phyloP scores from a whole-genome alignment of 108 stramenopile species.

The Cyclostephanos tholiformis region DNA sequence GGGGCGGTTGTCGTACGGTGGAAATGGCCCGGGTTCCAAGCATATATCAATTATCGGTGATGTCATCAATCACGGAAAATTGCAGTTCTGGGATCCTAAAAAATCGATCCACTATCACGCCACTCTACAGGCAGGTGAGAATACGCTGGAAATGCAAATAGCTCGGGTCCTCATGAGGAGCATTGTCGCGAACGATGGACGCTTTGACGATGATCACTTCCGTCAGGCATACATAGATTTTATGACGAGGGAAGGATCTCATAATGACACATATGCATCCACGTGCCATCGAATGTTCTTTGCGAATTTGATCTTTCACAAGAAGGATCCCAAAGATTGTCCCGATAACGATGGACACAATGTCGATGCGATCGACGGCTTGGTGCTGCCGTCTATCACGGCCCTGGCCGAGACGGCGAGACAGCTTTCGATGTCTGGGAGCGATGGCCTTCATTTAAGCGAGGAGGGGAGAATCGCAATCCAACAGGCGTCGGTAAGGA shows the following conservation, averaged over 20 bases:
- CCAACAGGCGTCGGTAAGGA: conserved; percentile 45
- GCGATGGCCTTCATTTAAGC: conserved; percentile 3
- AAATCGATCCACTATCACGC: conserved; percentile 85
- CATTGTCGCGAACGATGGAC: conserved; percentile 52
- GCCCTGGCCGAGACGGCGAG: conserved; percentile 52
- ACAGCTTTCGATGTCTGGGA: conserved; percentile 24
- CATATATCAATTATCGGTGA: conserved; percentile 73
- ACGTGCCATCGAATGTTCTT: conserved; percentile 96
- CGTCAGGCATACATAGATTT: conserved; percentile 80
- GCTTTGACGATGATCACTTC: conserved; percentile 66
- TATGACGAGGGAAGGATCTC: conserved; percentile 82
- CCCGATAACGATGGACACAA: conserved; percentile 93
- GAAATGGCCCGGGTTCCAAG: conserved; percentile 15
- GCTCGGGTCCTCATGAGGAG: conserved; percentile 71
- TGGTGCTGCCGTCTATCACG: conserved; percentile 74
- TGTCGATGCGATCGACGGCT: conserved; percentile 86
- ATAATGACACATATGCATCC: conserved; percentile 89
- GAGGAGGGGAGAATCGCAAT: conserved; percentile 19
- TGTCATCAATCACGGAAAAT: conserved; percentile 89
- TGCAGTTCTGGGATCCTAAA: conserved; percentile 70
- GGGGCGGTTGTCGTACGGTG: conserved; percentile 56
- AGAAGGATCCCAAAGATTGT: conserved; percentile 67
- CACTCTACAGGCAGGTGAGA: conserved; percentile 76
- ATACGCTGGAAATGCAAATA: conserved; percentile 80
- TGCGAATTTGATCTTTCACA: conserved; percentile 65